These are phyloP conservation scores for Clonostachys solani DNA, from an alignment of 2,329 filamentous ascomycete species.

Conservation along the genomic window DNA sequence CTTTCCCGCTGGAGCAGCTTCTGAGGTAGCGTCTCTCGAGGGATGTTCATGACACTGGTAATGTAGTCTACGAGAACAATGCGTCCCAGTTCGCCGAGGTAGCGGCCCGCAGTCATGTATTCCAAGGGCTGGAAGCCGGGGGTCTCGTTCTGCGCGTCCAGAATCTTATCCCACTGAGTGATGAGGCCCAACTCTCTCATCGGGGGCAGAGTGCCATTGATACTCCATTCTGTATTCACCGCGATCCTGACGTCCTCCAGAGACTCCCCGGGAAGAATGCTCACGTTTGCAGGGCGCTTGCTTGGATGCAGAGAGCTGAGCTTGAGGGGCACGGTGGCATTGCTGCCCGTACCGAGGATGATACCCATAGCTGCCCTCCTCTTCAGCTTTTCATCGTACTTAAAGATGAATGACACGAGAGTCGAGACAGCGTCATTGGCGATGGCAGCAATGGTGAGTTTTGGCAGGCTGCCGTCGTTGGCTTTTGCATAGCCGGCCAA, in stretches of 20 bases:
- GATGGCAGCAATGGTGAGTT: constrained; percentile 69
- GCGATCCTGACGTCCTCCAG: constrained; percentile 60
- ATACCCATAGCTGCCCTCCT: constrained; percentile 73
- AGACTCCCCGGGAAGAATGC: constrained; percentile 38
- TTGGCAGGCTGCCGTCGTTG: constrained; percentile 46
- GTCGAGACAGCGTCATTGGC: constrained; percentile 81
- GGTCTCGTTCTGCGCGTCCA: constrained; percentile 63
- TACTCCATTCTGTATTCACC: constrained; percentile 83
- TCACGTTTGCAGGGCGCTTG: constrained; percentile 52
- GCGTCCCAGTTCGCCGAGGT: constrained; percentile 72
- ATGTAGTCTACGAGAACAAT: constrained; percentile 66
- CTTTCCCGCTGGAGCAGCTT: constrained; percentile 55
- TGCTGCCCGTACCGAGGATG: constrained; percentile 78
- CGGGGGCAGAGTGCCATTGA: constrained; percentile 68
- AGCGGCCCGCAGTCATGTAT: constrained; percentile 78
- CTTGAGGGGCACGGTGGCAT: constrained; percentile 73
- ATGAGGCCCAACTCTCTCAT: constrained; percentile 59
- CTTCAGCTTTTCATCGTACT: constrained; percentile 54
- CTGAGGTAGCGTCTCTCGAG: constrained; percentile 43
- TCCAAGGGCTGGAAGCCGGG: constrained; percentile 80
- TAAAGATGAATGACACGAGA: constrained; percentile 71
- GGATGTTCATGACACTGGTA: constrained; percentile 32
- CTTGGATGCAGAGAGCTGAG: constrained; percentile 56
- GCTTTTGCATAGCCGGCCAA: constrained; percentile 52
- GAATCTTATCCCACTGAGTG: constrained; percentile 64